Evolutionary conservation across 192 early-diverging fungal genomes (phyloP).

Genomic region (Podila clonocystis): DNA sequence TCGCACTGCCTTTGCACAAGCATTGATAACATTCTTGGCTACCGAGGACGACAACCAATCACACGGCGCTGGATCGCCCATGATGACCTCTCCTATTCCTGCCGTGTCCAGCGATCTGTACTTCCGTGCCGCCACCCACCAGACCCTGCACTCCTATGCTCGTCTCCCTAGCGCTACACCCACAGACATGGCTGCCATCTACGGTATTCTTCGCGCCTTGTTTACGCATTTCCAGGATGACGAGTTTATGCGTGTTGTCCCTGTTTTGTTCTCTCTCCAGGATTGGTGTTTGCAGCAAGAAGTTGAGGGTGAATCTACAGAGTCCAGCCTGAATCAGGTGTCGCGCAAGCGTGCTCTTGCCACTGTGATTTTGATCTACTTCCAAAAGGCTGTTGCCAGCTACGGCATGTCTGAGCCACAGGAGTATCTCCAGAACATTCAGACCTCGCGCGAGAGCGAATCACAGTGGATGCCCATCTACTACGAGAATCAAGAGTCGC

Average conservation of each 20-base stretch:
- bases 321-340: neutral
- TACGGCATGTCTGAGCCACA: slow-evolving; percentile 40
- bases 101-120: slow-evolving; percentile 37
- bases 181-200: slow-evolving; percentile 35
- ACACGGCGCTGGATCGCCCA: slow-evolving; percentile 9
- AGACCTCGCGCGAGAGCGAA: slow-evolving; percentile 29
- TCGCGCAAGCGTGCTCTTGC: slow-evolving; percentile 40
- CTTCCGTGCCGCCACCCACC: slow-evolving; percentile 47
- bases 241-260: slow-evolving; percentile 46
- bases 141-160: slow-evolving; percentile 37
- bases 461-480: slow-evolving; percentile 29
- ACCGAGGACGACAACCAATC: slow-evolving; percentile 37
- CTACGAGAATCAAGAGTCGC: slow-evolving; percentile 1
- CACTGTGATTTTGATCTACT: slow-evolving; percentile 29
- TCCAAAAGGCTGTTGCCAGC: slow-evolving; percentile 39
- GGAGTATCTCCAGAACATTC: slow-evolving; percentile 47
- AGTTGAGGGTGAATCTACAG: neutral
- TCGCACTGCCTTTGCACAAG: slow-evolving; percentile 51
- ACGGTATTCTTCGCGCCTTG: slow-evolving; percentile 43
- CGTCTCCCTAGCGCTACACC: slow-evolving; percentile 21
- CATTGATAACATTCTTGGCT: slow-evolving; percentile 54
- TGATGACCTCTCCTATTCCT: slow-evolving; percentile 32
- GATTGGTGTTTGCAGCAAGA: slow-evolving; percentile 32
- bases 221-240: slow-evolving; percentile 47
- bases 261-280: slow-evolving; percentile 44